Base-by-base conservation (phyloP, 805 yeast species). In the Barnettozyma sucrosica region DNA sequence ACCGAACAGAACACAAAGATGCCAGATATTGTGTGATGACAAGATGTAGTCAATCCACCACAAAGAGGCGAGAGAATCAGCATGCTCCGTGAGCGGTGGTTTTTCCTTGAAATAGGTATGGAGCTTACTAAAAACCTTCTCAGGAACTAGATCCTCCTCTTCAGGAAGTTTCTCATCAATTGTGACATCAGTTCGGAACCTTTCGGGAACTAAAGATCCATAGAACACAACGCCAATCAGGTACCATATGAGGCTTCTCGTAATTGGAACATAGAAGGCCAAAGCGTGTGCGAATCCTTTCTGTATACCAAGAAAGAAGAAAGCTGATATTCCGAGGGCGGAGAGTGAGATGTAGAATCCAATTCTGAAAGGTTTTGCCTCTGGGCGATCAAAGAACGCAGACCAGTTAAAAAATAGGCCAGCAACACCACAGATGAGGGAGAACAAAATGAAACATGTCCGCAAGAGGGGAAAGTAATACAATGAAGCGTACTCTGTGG, bases 11-110 rank as follows among this genome's bases (percentile, higher is more conserved):
- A 93, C 99, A 61, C 85, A 88, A 11, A 89, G 63, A 67, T 92
- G 99, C 99, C 99, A 92, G 26, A 92, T 71, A 59, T 89, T 90
- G 65, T 92, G 99, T 33, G 96, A 87, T 37, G 80, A 76, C 46
- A 82, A 71, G 24, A 77, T 64, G 63, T 84, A 85, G 56, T 86
- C 93, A 14, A 82, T 82, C 92, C 97, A 89, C 92, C 85, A 92
- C 19, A 85, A 63, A 1, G 89, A 80, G 32, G 66, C 57, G 45
- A 82, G 72, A 14, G 68, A 69, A 3, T 65, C 55, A 36, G 63
- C 56, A 23, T 59, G 47, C 10, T 55, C 57, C 20, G 71, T 63
- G 28, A 51, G 39, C 2, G 65, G 64, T 6, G 81, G 82, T 5
- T 53, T 44, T 28, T 65, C 64, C 46, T 71, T 65, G 53, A 78